These are phyloP conservation scores for Cutaneotrichosporon sp. DNA, from an alignment of 1,284 basidiomycete genomes.

Conservation along the genomic window DNA sequence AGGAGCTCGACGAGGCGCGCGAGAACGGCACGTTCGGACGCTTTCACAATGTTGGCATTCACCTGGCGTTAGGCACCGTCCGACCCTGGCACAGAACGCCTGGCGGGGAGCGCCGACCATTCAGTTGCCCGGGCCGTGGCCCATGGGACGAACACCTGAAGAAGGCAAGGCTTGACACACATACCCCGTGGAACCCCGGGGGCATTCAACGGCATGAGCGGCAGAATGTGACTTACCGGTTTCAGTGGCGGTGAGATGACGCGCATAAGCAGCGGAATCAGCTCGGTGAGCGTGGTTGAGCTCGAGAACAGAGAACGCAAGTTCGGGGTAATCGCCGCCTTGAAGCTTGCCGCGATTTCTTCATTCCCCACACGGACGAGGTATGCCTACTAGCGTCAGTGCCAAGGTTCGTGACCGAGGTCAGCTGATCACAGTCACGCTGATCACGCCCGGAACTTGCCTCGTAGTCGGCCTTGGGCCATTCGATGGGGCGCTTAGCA, in stretches of 20 bases:
- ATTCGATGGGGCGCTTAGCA: slow-evolving; percentile 48
- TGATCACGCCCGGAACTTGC: slow-evolving; percentile 27
- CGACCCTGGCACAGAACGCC: neutral
- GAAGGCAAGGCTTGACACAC: neutral
- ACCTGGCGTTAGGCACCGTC: slow-evolving; percentile 59
- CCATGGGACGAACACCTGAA: neutral
- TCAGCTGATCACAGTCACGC: neutral
- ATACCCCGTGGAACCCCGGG: slow-evolving; percentile 2
- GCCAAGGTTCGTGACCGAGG: neutral
- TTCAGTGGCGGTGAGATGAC: slow-evolving; percentile 92
- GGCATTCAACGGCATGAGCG: neutral
- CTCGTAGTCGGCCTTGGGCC: slow-evolving; percentile 55
- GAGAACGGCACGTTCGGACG: slow-evolving; percentile 73
- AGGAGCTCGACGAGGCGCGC: slow-evolving; percentile 82
- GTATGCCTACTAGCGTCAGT: slow-evolving; percentile 50
- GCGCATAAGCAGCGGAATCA: slow-evolving; percentile 85
- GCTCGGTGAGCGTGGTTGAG: slow-evolving; percentile 63
- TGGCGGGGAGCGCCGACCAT: neutral
- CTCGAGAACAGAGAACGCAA: slow-evolving; percentile 64
- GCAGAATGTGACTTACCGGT: slow-evolving; percentile 63
- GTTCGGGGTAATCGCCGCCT: slow-evolving; percentile 56
- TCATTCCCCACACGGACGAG: slow-evolving; percentile 74
- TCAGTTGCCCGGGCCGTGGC: neutral
- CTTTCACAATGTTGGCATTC: slow-evolving; percentile 85
- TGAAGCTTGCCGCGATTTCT: slow-evolving; percentile 78